Base-by-base conservation (phyloP, 345 rosid species). In the Zanthoxylum bungeanum region DNA sequence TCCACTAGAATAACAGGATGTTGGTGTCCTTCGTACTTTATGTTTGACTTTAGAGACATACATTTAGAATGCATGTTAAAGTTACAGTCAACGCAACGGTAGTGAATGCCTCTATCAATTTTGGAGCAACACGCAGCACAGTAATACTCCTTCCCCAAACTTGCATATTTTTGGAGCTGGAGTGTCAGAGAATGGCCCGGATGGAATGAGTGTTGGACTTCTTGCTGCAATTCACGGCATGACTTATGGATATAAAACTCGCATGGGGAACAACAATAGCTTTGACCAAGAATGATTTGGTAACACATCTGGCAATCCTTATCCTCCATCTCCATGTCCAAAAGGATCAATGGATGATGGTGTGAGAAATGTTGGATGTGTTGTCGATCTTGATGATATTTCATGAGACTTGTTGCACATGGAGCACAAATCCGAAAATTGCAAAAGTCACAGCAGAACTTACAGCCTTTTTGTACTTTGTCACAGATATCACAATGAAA, bases 141-240 rank as follows among this genome's bases (percentile, higher is more conserved):
- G 1, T 21, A 0, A 5, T 0, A 7, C n/a, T 9, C 2, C 4
- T 51, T 7, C n/a, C n/a, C n/a, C n/a, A n/a, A n/a, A n/a, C n/a
- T n/a, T n/a, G n/a, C n/a, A n/a, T n/a, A n/a, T n/a, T n/a, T n/a
- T n/a, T n/a, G n/a, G n/a, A n/a, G n/a, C 9, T 21, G 1, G 9
- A 51, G 56, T 51, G 27, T 51, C 27, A 51, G 21, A 8, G 0
- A 22, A 51, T 51, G 28, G 28, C 0, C 27, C 10, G 56, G 56
- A 51, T 51, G 56, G 25, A 22, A 51, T 0, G 56, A 27, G 28
- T 51, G 56, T 8, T 9, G 9, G 27, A 21, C 25, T 51, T 51
- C 56, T 51, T 51, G 4, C 5, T 8, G 56, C 12, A 51, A 51
- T n/a, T 51, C 56, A 7, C 56, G 1, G 12, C 12, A 52, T 52